A percentile compares a stretch with the other conserved stretches of the same genome.
Evolutionary conservation across 306 rosid genomes (phyloP).

Genomic region (Quercus alba): DNA sequence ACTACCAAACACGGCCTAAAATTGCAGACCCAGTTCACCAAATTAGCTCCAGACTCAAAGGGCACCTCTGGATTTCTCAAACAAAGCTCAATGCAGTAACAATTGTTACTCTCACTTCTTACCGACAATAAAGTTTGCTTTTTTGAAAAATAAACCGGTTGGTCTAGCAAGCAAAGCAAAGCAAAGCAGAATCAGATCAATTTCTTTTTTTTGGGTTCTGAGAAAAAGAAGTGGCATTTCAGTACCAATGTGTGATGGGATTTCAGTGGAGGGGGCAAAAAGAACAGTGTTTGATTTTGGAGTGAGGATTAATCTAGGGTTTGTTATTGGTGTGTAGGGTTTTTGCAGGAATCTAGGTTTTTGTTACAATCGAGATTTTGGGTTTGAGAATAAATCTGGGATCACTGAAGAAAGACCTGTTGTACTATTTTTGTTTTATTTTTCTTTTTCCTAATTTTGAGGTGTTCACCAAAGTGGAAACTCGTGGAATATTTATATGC

Average conservation of each 20-base stretch:
- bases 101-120: constrained; percentile 21
- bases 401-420: constrained; percentile 20
- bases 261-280: not conserved
- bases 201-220: not conserved
- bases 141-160: not conserved
- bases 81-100: constrained; percentile 35
- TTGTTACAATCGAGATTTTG: constrained; percentile 20
- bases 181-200: constrained; percentile 21
- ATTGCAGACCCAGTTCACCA: constrained; percentile 29
- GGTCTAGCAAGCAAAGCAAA: constrained; percentile 24
- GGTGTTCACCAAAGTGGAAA: constrained; percentile 23
- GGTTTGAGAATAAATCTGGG: constrained; percentile 45
- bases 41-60: constrained; percentile 23
- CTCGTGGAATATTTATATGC: constrained; percentile 34
- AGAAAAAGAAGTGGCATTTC: not conserved
- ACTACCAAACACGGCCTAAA: not conserved
- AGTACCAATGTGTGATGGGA: not conserved
- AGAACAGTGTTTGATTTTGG: not conserved
- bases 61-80: constrained; percentile 21
- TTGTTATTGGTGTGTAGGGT: constrained; percentile 31
- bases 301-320: constrained; percentile 23
- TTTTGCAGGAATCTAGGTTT: constrained; percentile 40
- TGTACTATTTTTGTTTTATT: not conserved
- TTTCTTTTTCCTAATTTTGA: constrained; percentile 25
- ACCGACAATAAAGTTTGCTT: not conserved